phyloP scores from a whole-genome alignment of 1,284 basidiomycete genomes.

The Heliocybe sulcata region DNA sequence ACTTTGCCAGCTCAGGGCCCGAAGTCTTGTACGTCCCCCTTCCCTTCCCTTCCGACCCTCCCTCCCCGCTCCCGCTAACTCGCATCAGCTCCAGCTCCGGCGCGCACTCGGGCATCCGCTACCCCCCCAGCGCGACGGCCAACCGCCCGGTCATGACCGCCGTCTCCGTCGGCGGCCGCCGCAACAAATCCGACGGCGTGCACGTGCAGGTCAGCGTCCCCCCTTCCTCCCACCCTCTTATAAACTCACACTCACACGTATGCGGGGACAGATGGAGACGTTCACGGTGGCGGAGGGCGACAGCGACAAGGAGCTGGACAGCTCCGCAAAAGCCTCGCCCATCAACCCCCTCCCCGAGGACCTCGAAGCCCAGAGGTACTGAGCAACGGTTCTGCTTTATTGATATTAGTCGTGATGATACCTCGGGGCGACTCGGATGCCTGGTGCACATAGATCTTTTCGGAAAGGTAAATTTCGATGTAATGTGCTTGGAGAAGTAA shows the following conservation, averaged over 20 bases:
- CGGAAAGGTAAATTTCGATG: neutral
- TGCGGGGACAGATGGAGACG: constrained; percentile 1
- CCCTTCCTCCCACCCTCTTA: too few species aligned
- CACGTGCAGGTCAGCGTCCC: constrained; percentile 1
- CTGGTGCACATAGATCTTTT: neutral
- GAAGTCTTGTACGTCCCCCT: neutral
- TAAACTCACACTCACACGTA: too few species aligned
- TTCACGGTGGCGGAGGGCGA: neutral
- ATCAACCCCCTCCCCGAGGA: neutral
- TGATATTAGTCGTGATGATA: neutral
- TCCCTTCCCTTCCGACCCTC: too few species aligned
- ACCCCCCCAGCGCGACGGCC: neutral
- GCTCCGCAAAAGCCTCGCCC: neutral
- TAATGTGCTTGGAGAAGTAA: neutral
- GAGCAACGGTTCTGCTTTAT: neutral
- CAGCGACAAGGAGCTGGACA: neutral
- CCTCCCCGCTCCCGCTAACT: too few species aligned
- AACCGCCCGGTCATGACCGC: neutral
- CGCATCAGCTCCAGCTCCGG: neutral
- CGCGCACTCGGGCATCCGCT: neutral
- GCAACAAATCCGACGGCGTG: neutral
- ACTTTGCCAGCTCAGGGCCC: neutral
- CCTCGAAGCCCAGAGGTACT: neutral
- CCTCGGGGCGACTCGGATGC: neutral
- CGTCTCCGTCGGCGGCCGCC: neutral